A percentile compares a stretch with the other conserved stretches of the same genome.
These are phyloP conservation scores for Ajuga reptans DNA, from an alignment of 305 asterid genomes.

Conservation along the genomic window DNA sequence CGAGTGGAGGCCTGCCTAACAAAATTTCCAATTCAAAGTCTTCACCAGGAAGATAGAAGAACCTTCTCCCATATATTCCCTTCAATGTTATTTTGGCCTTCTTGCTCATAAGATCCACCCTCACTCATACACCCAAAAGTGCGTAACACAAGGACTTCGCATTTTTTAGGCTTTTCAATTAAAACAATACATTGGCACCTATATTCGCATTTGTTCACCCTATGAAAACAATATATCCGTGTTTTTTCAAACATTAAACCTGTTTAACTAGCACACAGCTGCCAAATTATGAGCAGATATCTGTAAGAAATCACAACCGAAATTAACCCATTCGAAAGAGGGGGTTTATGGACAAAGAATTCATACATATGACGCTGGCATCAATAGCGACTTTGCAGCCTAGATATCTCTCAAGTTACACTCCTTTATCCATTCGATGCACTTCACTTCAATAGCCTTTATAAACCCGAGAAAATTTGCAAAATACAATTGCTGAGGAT, in stretches of 20 bases:
- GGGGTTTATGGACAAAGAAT: conserved; percentile 47
- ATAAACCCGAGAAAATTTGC: not conserved
- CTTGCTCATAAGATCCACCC: conserved; percentile 78
- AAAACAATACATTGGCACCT: not conserved
- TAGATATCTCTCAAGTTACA: conserved; percentile 64
- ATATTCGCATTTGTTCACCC: not conserved
- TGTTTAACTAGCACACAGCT: not conserved
- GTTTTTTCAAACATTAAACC: not conserved
- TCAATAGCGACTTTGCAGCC: conserved; percentile 91
- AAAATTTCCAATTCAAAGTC: conserved; percentile 32
- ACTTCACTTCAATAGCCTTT: no score
- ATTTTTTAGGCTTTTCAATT: not conserved
- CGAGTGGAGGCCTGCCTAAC: conserved; percentile 64
- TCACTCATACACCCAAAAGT: conserved; percentile 66
- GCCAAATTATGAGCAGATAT: not conserved
- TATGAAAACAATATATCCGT: not conserved
- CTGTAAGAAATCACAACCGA: not conserved
- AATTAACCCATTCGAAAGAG: not conserved
- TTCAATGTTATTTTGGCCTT: conserved; percentile 79
- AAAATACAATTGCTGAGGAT: not conserved
- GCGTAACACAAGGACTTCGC: conserved; percentile 59
- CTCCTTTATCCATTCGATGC: no score
- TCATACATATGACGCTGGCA: conserved; percentile 98
- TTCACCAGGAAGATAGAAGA: conserved; percentile 17
- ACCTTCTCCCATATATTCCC: conserved; percentile 85